Evolutionary conservation across 2,329 filamentous ascomycete species (phyloP).

Genomic region (Pseudomassariella vexata): DNA sequence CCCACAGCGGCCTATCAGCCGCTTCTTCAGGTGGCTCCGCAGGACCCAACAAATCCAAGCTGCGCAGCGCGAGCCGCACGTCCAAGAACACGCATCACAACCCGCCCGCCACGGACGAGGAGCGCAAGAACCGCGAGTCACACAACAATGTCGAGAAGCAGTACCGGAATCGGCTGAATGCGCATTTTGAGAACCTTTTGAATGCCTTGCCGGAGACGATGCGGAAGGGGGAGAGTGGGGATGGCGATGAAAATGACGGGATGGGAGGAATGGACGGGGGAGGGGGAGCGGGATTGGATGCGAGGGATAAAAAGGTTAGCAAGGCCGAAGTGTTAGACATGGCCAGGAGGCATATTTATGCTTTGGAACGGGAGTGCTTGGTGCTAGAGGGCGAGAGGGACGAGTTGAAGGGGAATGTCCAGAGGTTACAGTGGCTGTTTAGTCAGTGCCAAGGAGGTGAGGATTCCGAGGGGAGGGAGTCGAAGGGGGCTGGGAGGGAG

Average conservation of each 20-base stretch:
- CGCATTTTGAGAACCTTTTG: constrained; percentile 37
- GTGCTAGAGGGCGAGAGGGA: constrained; percentile 29
- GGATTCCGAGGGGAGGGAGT: too few species aligned
- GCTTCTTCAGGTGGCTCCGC: too few species aligned
- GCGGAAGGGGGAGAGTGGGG: constrained; percentile 16
- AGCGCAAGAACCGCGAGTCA: constrained; percentile 26
- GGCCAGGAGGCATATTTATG: constrained; percentile 33
- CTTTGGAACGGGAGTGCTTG: constrained; percentile 31
- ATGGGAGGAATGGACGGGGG: constrained; percentile 15
- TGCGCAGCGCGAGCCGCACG: constrained; percentile 25
- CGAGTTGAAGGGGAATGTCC: constrained; percentile 24
- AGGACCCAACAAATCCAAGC: too few species aligned
- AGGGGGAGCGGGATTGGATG: too few species aligned
- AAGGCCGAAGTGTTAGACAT: constrained; percentile 41
- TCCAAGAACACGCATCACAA: constrained; percentile 29
- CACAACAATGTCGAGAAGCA: constrained; percentile 44
- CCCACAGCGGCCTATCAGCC: too few species aligned
- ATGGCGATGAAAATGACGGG: constrained; percentile 16
- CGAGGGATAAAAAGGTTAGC: constrained; percentile 28
- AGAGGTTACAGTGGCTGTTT: constrained; percentile 23
- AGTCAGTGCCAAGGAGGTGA: too few species aligned
- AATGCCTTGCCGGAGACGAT: constrained; percentile 31
- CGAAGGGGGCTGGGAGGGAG: too few species aligned
- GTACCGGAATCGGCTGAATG: constrained; percentile 40
- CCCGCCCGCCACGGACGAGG: constrained; percentile 24